Conservation (phyloP, 805 yeast species). For the Candida coquimbonensis region DNA sequence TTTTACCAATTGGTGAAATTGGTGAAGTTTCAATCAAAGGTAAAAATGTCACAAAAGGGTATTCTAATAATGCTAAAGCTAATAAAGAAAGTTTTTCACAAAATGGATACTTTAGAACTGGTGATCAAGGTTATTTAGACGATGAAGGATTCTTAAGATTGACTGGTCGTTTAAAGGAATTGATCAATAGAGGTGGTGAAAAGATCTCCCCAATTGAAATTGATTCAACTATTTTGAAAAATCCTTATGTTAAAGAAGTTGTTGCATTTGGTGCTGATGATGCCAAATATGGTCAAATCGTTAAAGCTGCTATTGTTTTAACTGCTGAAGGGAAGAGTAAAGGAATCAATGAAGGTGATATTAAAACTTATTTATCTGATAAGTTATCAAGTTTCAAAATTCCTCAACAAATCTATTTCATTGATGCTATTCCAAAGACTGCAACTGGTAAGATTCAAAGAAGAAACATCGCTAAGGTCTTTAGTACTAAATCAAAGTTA, state of each 20-base stretch:
- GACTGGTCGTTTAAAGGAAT: slow-evolving; percentile 68
- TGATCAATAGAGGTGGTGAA: slow-evolving; percentile 74
- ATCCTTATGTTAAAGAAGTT: slow-evolving; percentile 61
- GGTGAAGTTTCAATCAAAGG: slow-evolving; percentile 73
- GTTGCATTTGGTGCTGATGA: slow-evolving; percentile 66
- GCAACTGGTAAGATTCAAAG: slow-evolving; percentile 77
- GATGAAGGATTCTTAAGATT: slow-evolving; percentile 50
- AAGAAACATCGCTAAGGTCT: slow-evolving; percentile 51
- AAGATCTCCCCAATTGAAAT: slow-evolving; percentile 69
- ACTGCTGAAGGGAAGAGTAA: slow-evolving; percentile 28
- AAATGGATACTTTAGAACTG: slow-evolving; percentile 60
- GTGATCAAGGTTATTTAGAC: slow-evolving; percentile 66
- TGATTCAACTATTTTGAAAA: slow-evolving; percentile 52
- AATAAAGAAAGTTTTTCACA: slow-evolving; percentile 57
- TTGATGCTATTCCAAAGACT: slow-evolving; percentile 61
- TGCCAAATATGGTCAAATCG: slow-evolving; percentile 63
- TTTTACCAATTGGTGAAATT: slow-evolving; percentile 40
- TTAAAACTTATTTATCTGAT: slow-evolving; percentile 36
- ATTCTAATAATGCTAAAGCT: slow-evolving; percentile 65
- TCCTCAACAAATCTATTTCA: slow-evolving; percentile 51
- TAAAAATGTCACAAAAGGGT: slow-evolving; percentile 62
- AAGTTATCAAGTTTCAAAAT: slow-evolving; percentile 53
- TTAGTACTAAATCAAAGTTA: slow-evolving; percentile 30
- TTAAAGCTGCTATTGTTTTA: slow-evolving; percentile 62
- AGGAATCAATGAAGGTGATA: slow-evolving; percentile 32